Conservation (phyloP, 768 basidiomycete genomes). For the Lactifluus echinatus region DNA sequence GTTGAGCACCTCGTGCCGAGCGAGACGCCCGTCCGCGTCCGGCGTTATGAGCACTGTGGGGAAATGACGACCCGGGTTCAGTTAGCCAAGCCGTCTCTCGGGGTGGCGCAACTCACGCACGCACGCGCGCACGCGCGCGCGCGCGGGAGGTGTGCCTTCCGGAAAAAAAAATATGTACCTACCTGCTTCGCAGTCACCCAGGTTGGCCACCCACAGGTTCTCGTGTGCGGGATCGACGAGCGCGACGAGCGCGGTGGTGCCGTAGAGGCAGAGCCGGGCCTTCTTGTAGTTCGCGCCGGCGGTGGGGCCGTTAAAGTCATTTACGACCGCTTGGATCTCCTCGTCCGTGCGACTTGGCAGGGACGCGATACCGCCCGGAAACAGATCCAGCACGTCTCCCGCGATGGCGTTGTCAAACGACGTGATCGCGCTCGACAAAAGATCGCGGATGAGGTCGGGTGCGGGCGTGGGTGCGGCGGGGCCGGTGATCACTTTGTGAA, state of each 20-base stretch:
- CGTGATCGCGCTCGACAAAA: conserved; percentile 31
- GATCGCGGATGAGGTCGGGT: conserved; percentile 30
- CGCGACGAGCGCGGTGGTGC: conserved; percentile 71
- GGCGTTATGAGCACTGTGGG: conserved; percentile 35
- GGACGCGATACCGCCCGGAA: conserved; percentile 45
- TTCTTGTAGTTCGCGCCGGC: conserved; percentile 56
- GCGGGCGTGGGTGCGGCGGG: conserved; percentile 20
- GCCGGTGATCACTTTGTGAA: conserved; percentile 29
- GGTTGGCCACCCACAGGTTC: conserved; percentile 74
- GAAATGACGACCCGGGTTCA: background rate
- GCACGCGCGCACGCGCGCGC: too few species aligned
- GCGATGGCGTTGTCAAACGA: conserved; percentile 38
- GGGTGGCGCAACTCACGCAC: background rate
- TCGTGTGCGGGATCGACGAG: conserved; percentile 61
- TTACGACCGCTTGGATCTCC: conserved; percentile 50
- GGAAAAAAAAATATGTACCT: too few species aligned
- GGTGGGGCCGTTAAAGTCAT: conserved; percentile 46
- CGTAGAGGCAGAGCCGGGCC: conserved; percentile 68
- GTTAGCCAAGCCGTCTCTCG: background rate
- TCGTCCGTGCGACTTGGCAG: conserved; percentile 39
- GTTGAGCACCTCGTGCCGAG: conserved; percentile 50
- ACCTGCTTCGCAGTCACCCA: conserved; percentile 79
- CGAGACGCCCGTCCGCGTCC: conserved; percentile 38
- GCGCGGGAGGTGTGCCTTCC: too few species aligned
- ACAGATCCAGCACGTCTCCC: conserved; percentile 36